Evolutionary conservation across 345 rosid genomes (phyloP).

Genomic region (Brassica napus): DNA sequence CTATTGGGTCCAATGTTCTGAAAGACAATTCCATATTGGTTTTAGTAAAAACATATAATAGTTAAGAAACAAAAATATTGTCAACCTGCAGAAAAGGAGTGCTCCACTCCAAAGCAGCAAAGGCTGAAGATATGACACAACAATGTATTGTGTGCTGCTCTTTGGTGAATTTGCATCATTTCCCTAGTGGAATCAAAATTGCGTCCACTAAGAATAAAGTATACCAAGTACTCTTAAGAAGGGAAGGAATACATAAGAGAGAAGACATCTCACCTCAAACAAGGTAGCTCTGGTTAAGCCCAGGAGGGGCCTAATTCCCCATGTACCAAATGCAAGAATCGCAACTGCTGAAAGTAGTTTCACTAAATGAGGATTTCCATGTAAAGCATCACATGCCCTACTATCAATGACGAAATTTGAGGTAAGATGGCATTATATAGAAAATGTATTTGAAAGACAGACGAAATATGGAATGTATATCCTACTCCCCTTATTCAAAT

Average conservation of each 20-base stretch:
- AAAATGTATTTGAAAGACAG: neutral
- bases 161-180: slow-evolving; percentile 68
- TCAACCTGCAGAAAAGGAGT: slow-evolving; percentile 79
- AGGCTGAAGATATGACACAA: slow-evolving; percentile 79
- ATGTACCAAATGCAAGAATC: slow-evolving; percentile 70
- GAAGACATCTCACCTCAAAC: slow-evolving; percentile 47
- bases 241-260: slow-evolving; percentile 6
- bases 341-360: slow-evolving; percentile 71
- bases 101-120: slow-evolving; percentile 85
- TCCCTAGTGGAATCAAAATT: slow-evolving; percentile 47
- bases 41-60: slow-evolving; percentile 19
- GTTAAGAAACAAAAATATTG: slow-evolving; percentile 1
- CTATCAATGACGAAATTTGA: slow-evolving; percentile 21
- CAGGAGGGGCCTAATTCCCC: slow-evolving; percentile 82
- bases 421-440: neutral
- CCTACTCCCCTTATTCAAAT: slow-evolving; percentile 9
- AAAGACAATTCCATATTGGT: slow-evolving; percentile 27
- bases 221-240: slow-evolving; percentile 11
- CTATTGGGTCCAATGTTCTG: slow-evolving; percentile 83
- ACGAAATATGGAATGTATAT: neutral
- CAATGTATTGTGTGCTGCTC: slow-evolving; percentile 53
- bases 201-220: slow-evolving; percentile 20
- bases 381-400: slow-evolving; percentile 63
- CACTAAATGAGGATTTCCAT: slow-evolving; percentile 52
- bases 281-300: slow-evolving; percentile 54